phyloP scores from a whole-genome alignment of 768 basidiomycete genomes.

The Boletus sensibilis region DNA sequence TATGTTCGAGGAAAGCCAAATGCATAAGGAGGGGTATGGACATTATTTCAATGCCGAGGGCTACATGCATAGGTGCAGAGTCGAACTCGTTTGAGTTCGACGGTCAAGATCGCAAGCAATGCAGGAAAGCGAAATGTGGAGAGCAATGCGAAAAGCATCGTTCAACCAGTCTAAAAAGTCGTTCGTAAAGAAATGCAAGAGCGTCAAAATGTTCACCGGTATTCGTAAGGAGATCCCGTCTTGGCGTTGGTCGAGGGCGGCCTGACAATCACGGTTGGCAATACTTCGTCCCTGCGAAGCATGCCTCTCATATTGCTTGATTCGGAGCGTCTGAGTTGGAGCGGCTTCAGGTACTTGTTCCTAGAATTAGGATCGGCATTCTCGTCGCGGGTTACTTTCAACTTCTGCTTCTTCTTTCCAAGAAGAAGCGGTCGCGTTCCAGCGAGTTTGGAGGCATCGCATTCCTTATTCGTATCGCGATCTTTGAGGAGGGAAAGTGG shows the following conservation, averaged over 20 bases:
- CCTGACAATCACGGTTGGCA: constrained; percentile 61
- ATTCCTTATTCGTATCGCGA: constrained; percentile 44
- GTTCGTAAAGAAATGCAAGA: background rate
- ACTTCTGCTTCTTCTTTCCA: constrained; percentile 55
- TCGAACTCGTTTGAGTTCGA: background rate
- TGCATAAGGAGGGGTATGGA: constrained; percentile 10
- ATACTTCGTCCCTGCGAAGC: constrained; percentile 52
- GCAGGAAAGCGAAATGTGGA: background rate
- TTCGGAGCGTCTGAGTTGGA: constrained; percentile 60
- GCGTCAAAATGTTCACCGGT: constrained; percentile 30
- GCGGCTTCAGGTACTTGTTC: constrained; percentile 54
- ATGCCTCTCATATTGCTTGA: constrained; percentile 60
- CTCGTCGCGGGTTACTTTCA: constrained; percentile 34
- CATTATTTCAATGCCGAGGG: constrained; percentile 9
- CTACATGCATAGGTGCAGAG: background rate
- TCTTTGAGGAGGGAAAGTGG: constrained; percentile 63
- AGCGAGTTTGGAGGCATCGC: constrained; percentile 15
- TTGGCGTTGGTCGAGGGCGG: constrained; percentile 55
- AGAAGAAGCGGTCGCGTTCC: constrained; percentile 56
- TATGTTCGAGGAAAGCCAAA: background rate
- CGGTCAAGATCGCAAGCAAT: background rate
- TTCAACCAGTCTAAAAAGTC: constrained; percentile 3
- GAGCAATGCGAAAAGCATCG: background rate
- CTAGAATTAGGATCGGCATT: constrained; percentile 34
- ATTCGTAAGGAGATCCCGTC: constrained; percentile 43